phyloP scores from a whole-genome alignment of 306 rosid species.

The Vigna reflexopilosa region DNA sequence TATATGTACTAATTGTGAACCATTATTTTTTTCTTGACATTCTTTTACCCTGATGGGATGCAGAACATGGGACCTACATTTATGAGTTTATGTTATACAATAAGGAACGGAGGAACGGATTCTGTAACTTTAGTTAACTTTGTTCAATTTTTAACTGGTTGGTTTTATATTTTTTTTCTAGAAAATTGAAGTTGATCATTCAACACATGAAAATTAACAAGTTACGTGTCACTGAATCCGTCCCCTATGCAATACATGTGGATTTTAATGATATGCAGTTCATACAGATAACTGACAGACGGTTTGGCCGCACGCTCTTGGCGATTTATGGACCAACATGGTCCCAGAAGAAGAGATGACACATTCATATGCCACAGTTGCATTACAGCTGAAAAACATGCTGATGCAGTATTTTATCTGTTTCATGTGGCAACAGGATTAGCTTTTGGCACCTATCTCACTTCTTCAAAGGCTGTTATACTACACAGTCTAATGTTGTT shows the following conservation, averaged over 20 bases:
- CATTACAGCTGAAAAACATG: conserved; percentile 48
- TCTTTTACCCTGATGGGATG: background rate
- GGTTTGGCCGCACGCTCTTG: conserved; percentile 88
- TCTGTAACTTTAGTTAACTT: too few species aligned
- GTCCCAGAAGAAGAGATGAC: conserved; percentile 78
- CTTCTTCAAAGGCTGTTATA: conserved; percentile 27
- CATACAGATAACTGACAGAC: conserved; percentile 81
- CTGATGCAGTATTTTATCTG: conserved; percentile 36
- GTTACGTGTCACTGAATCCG: too few species aligned
- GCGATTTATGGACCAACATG: conserved; percentile 93
- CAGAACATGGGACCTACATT: conserved; percentile 8
- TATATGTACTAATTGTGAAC: background rate
- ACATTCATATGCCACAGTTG: conserved; percentile 39
- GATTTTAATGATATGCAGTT: conserved; percentile 26
- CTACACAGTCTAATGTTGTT: conserved; percentile 11
- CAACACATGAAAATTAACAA: too few species aligned
- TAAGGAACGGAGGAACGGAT: too few species aligned
- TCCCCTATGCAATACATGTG: conserved; percentile 9
- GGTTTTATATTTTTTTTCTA: too few species aligned
- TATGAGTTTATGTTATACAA: conserved; percentile 17
- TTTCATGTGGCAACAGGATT: conserved; percentile 20
- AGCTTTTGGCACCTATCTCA: conserved; percentile 13
- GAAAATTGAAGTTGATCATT: too few species aligned
- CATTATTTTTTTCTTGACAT: conserved; percentile 1
- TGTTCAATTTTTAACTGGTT: too few species aligned